These are phyloP conservation scores for Trichosporon faecale DNA, from an alignment of 1,284 basidiomycete species.

Conservation along the genomic window DNA sequence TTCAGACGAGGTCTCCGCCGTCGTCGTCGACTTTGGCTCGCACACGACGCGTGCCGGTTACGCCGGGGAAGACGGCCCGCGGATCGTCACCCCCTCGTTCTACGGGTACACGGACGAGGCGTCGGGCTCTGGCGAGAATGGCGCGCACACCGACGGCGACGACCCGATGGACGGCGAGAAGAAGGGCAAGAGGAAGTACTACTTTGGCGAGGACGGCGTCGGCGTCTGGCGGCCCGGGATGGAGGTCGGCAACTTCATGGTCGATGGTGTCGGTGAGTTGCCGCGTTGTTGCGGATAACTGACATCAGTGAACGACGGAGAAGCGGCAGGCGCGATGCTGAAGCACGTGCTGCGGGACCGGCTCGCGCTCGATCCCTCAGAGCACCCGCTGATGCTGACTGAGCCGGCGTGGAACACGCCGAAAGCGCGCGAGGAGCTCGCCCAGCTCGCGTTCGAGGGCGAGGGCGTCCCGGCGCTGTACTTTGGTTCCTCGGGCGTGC, in stretches of 20 bases:
- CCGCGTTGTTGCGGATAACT: background rate
- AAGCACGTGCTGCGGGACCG: conserved; percentile 71
- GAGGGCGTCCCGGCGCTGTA: conserved; percentile 94
- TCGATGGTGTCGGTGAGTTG: conserved; percentile 76
- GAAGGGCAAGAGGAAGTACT: conserved; percentile 62
- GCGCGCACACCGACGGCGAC: conserved; percentile 36
- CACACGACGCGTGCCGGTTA: conserved; percentile 89
- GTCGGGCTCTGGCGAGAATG: conserved; percentile 24
- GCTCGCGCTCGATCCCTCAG: conserved; percentile 64
- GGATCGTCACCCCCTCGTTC: conserved; percentile 82
- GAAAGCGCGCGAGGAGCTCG: conserved; percentile 84
- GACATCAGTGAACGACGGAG: conserved; percentile 69
- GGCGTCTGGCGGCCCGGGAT: conserved; percentile 86
- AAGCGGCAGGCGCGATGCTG: conserved; percentile 69
- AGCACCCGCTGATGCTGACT: conserved; percentile 90
- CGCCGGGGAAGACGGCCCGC: conserved; percentile 95
- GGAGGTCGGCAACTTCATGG: conserved; percentile 80
- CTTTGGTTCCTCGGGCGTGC: conserved; percentile 90
- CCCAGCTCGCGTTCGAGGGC: conserved; percentile 95
- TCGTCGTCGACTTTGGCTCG: conserved; percentile 92
- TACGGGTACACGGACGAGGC: conserved; percentile 68
- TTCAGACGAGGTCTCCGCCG: conserved; percentile 68
- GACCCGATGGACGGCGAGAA: conserved; percentile 33
- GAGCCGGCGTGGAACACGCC: conserved; percentile 95
- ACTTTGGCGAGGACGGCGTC: conserved; percentile 85